Evolutionary conservation across 768 basidiomycete species (phyloP).

Genomic region (Tubosaeta brunneosetosa): DNA sequence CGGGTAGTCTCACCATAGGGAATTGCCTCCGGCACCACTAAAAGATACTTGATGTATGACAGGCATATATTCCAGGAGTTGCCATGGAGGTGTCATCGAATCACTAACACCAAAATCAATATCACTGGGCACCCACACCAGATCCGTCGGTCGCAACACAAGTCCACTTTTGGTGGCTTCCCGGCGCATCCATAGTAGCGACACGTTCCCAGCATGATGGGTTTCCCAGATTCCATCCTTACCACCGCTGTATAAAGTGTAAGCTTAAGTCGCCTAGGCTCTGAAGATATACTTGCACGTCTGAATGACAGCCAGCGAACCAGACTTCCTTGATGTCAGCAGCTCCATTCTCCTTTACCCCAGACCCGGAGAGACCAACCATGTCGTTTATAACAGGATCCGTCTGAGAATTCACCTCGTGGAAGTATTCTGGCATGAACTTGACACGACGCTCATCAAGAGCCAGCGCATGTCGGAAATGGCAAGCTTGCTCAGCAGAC

Average conservation of each 20-base stretch:
- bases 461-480: conserved; percentile 62
- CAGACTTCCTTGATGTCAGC: conserved; percentile 56
- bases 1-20: conserved; percentile 12
- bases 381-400: background rate
- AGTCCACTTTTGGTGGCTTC: conserved; percentile 28
- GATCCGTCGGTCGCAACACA: conserved; percentile 19
- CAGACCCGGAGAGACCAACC: background rate
- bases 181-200: conserved; percentile 33
- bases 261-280: background rate
- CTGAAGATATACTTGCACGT: conserved; percentile 21
- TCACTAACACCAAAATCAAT: conserved; percentile 18
- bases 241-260: conserved; percentile 16
- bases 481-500: conserved; percentile 49
- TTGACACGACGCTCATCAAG: conserved; percentile 59
- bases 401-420: conserved; percentile 22
- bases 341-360: background rate
- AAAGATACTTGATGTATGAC: conserved; percentile 23
- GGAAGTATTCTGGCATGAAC: conserved; percentile 44
- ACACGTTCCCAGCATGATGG: conserved; percentile 20
- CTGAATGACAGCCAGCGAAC: conserved; percentile 49
- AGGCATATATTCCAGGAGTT: conserved; percentile 16
- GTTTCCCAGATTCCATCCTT: conserved; percentile 7
- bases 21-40: conserved; percentile 15
- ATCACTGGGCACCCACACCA: conserved; percentile 25
- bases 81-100: conserved; percentile 19